Percentiles rank a stretch among this genome's conserved stretches.
Evolutionary conservation across 345 rosid genomes (phyloP).

Genomic region (Salix koriyanagi): DNA sequence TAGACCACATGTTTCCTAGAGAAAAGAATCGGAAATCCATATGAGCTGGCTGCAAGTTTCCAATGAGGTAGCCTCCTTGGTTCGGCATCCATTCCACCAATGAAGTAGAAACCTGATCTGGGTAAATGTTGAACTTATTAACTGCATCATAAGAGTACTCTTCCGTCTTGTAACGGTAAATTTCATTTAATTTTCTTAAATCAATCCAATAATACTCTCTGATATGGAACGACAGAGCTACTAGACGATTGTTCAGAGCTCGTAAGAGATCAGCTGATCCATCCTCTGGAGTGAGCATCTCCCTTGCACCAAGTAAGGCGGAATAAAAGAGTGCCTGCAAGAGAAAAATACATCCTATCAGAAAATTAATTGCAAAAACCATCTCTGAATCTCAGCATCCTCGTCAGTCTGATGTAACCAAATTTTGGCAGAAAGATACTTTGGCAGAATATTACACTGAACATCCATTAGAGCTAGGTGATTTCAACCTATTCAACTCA

Average conservation of each 20-base stretch:
- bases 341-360: conserved; percentile 4
- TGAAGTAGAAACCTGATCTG: conserved; percentile 96
- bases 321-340: conserved; percentile 84
- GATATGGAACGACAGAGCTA: conserved; percentile 83
- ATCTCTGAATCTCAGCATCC: background rate
- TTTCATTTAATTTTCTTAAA: conserved; percentile 29
- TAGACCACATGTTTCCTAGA: conserved; percentile 87
- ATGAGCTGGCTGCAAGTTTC: conserved; percentile 92
- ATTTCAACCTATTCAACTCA: background rate
- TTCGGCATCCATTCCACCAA: conserved; percentile 87
- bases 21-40: conserved; percentile 99
- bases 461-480: background rate
- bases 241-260: conserved; percentile 82
- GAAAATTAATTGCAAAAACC: background rate
- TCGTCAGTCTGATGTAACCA: background rate
- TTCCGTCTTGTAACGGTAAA: conserved; percentile 44
- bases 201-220: conserved; percentile 97
- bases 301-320: conserved; percentile 73
- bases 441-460: background rate
- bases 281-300: conserved; percentile 86
- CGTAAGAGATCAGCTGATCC: conserved; percentile 77
- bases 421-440: background rate
- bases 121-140: conserved; percentile 94
- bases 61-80: conserved; percentile 86
- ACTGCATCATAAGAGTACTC: conserved; percentile 92